Base-by-base conservation (phyloP, 441 rosid genomes). In the Populus tomentosa region DNA sequence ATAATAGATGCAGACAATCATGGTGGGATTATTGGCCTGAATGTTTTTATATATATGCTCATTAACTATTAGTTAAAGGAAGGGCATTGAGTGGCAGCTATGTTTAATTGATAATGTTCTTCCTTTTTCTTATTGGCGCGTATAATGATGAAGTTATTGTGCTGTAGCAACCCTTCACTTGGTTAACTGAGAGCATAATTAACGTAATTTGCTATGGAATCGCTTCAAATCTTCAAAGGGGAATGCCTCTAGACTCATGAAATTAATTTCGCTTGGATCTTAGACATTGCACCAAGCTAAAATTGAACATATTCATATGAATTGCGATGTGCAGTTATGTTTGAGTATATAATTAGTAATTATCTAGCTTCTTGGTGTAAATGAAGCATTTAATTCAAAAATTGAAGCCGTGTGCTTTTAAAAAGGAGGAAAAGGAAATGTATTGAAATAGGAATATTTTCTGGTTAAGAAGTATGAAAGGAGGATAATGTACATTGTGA, bases 401-500 rank as follows among this genome's bases (percentile, higher is more conserved):
- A 38, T 38, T 38, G 2, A 38, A 38, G 42, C 3, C 10, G 42
- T 33, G 35, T 33, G 35, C 1, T 33, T 6, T 6, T 33, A 5
- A 13, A 18, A 53, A 53, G 61, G 21, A 53, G 7, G 21, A 20
- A 46, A 56, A 18, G 1, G 23, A 56, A 0, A 56, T 18, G n/a
- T 56, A 56, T 20, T 56, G 62, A 56, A 2, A 56, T 59, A 59
- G 63, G 10, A n/a, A n/a, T n/a, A 59, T 20, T n/a, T n/a, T 59
- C 9, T n/a, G 63, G 21, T 2, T 7, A 59, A 61, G 28, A 42
- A 8, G 28, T 9, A 73, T 63, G 36, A 14, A 69, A 68, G 74
- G 53, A 69, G n/a, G 7, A 78, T 73, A 81, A 63, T 74, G 32
- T 71, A 81, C 79, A 66, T 81, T 62, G 64, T 77, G 42, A 80